These are phyloP conservation scores for Aspergillus panamensis DNA, from an alignment of 495 filamentous ascomycete species.

Conservation along the genomic window DNA sequence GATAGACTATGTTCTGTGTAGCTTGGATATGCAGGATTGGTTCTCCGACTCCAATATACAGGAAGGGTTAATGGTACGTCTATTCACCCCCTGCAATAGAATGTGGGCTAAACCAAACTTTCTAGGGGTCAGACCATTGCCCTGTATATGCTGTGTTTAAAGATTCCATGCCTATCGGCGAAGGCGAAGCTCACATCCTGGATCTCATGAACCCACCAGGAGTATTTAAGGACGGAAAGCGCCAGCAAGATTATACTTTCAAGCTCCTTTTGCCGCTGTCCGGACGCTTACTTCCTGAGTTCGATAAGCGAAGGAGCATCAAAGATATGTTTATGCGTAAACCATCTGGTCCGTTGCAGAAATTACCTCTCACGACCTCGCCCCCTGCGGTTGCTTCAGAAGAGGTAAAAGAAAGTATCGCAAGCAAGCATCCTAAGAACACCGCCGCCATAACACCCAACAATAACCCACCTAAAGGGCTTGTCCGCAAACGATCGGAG, in stretches of 20 bases:
- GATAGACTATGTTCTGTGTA: constrained; percentile 92
- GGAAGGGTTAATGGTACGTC: constrained; percentile 74
- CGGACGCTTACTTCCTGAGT: constrained; percentile 81
- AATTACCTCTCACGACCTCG: neutral
- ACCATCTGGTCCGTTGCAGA: constrained; percentile 28
- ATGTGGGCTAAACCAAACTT: constrained; percentile 18
- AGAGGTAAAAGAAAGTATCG: constrained; percentile 3
- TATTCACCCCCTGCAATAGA: neutral
- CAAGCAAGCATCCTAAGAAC: neutral
- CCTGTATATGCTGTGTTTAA: constrained; percentile 82
- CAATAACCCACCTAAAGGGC: constrained; percentile 14
- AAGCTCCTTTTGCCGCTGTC: constrained; percentile 70
- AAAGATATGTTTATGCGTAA: constrained; percentile 85
- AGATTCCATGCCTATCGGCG: constrained; percentile 53
- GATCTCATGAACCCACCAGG: constrained; percentile 81
- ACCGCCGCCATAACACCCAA: neutral
- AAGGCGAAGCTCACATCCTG: constrained; percentile 49
- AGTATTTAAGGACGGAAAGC: constrained; percentile 67
- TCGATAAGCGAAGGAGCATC: constrained; percentile 77
- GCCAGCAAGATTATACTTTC: constrained; percentile 60
- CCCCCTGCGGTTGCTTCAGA: neutral
- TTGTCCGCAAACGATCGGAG: constrained; percentile 32
- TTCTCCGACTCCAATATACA: constrained; percentile 88
- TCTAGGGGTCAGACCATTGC: constrained; percentile 88
- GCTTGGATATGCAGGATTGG: constrained; percentile 75